Conservation (phyloP, 106 monocot species). For the Phalaenopsis equestris region DNA sequence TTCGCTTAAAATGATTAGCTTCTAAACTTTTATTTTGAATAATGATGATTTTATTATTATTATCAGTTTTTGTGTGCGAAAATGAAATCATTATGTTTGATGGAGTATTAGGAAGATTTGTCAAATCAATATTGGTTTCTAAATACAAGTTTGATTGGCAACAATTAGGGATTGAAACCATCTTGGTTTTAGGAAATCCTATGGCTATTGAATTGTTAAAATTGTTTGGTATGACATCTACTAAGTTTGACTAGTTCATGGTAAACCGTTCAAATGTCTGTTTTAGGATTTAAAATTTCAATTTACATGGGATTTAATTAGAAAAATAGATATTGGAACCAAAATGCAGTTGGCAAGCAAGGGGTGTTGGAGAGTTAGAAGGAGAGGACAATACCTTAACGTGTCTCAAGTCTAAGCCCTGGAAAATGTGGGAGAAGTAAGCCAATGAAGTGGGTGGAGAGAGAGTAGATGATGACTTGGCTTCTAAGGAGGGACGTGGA, state of each 20-base stretch:
- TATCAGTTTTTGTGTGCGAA: not conserved
- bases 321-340: not conserved
- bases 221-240: not conserved
- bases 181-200: not conserved
- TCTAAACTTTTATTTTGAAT: not conserved
- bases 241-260: not conserved
- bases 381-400: not conserved
- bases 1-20: not conserved
- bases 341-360: not conserved
- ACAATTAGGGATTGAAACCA: not conserved
- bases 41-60: not conserved
- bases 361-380: not conserved
- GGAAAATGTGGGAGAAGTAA: not conserved
- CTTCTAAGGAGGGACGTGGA: not conserved
- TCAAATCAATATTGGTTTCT: not conserved
- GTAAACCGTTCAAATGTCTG: not conserved
- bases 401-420: not conserved
- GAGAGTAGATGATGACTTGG: not conserved
- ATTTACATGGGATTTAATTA: not conserved
- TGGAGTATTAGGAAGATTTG: not conserved
- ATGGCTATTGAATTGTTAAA: not conserved
- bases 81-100: not conserved
- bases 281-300: not conserved
- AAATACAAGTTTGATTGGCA: not conserved
- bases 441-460: not conserved